Percentiles rank a stretch among this genome's conserved stretches.
Conservation (phyloP, 306 rosid genomes). For the Sphenostylis stenocarpa region DNA sequence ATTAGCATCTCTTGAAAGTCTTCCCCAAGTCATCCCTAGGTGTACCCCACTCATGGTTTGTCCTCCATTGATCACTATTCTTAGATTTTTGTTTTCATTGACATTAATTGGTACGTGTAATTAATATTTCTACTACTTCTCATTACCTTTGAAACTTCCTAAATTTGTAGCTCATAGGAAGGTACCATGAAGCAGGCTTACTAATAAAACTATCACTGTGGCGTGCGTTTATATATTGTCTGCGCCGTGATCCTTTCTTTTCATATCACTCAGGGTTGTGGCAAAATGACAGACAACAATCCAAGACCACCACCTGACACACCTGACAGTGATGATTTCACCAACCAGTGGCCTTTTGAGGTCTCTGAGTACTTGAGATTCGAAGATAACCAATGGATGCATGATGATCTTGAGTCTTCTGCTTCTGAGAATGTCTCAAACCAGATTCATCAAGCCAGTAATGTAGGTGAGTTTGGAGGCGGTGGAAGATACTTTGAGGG, state of each 20-base stretch:
- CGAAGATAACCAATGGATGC: constrained; percentile 38
- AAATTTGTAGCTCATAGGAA: constrained; percentile 45
- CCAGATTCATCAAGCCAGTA: constrained; percentile 33
- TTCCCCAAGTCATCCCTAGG: constrained; percentile 51
- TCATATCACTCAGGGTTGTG: neutral
- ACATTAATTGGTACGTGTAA: neutral
- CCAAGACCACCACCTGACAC: constrained; percentile 23
- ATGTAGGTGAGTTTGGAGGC: constrained; percentile 34
- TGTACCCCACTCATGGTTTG: constrained; percentile 38
- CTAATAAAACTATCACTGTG: neutral
- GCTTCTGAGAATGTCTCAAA: constrained; percentile 35
- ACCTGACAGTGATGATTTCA: constrained; percentile 42
- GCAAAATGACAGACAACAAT: constrained; percentile 54
- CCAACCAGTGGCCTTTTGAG: constrained; percentile 42
- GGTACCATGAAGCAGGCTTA: constrained; percentile 59
- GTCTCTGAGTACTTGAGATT: constrained; percentile 53
- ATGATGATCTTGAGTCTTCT: constrained; percentile 30
- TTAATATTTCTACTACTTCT: neutral
- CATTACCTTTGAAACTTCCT: constrained; percentile 67
- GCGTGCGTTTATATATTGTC: constrained; percentile 23
- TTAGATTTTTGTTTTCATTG: neutral
- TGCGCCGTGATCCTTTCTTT: constrained; percentile 9
- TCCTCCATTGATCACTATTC: neutral
- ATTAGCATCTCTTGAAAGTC: constrained; percentile 32
- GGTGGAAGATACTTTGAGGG: constrained; percentile 43